Evolutionary conservation across 2,329 filamentous ascomycete genomes (phyloP).

Genomic region (Cytospora chrysosperma): DNA sequence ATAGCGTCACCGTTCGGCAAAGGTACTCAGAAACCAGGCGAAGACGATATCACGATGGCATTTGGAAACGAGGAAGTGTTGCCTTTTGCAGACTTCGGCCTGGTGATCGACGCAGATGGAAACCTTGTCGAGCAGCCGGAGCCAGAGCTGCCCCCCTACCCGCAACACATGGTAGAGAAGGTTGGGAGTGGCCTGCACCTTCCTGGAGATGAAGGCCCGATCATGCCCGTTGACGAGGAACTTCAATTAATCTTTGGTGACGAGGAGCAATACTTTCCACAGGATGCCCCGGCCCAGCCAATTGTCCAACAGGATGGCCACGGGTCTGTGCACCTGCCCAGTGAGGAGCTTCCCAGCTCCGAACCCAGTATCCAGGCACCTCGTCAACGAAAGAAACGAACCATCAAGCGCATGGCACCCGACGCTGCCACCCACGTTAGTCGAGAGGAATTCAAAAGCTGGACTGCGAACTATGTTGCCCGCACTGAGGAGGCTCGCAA

Average conservation of each 20-base stretch:
- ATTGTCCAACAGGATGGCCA: not conserved
- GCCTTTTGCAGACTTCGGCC: constrained; percentile 40
- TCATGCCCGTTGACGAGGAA: constrained; percentile 31
- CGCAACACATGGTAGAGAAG: constrained; percentile 19
- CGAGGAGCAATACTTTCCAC: constrained; percentile 29
- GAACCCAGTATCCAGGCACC: constrained; percentile 4
- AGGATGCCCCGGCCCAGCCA: constrained; percentile 13
- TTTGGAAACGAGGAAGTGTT: constrained; percentile 42
- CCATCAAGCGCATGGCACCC: constrained; percentile 29
- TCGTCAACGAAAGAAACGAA: constrained; percentile 25
- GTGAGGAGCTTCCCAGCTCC: constrained; percentile 14
- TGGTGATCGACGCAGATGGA: constrained; percentile 53
- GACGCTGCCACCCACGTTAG: constrained; percentile 38
- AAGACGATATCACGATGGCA: constrained; percentile 26
- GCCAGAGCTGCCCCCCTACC: constrained; percentile 45
- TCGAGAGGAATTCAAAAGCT: constrained; percentile 38
- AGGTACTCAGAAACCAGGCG: constrained; percentile 30
- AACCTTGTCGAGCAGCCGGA: constrained; percentile 49
- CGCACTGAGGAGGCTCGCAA: constrained; percentile 52
- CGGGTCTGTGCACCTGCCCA: not conserved
- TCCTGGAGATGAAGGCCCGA: constrained; percentile 15
- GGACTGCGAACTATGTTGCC: constrained; percentile 43
- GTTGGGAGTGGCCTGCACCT: constrained; percentile 11
- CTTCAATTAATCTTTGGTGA: constrained; percentile 40
- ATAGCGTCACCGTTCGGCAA: constrained; percentile 24